Percentiles rank a stretch among this genome's conserved stretches.
Conservation (phyloP, 768 basidiomycete species). For the Hericium coralloides region DNA sequence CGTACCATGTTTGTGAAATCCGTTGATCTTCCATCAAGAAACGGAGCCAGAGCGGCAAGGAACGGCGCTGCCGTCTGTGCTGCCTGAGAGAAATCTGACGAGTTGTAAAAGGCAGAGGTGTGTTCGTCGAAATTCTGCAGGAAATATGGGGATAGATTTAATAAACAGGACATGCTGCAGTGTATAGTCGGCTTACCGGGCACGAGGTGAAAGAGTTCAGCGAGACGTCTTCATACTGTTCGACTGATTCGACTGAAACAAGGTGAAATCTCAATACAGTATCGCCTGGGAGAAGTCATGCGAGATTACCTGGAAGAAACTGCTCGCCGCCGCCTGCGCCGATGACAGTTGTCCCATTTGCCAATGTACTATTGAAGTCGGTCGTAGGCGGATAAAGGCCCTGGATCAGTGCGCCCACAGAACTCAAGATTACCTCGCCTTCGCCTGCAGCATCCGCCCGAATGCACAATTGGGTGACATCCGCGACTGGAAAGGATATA, state of each 20-base stretch:
- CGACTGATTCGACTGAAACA: background rate
- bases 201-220: background rate
- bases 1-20: conserved; percentile 20
- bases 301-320: conserved; percentile 12
- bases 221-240: background rate
- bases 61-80: conserved; percentile 17
- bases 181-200: background rate
- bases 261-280: background rate
- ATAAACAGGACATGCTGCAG: background rate
- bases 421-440: conserved; percentile 6
- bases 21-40: conserved; percentile 18
- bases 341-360: conserved; percentile 10
- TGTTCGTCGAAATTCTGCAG: background rate
- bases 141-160: background rate
- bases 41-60: conserved; percentile 18
- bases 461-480: conserved; percentile 8
- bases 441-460: conserved; percentile 15
- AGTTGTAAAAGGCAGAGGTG: background rate
- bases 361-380: conserved; percentile 13
- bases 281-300: too few species aligned
- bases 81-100: background rate
- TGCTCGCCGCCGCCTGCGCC: conserved; percentile 14
- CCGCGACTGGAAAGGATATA: conserved; percentile 1
- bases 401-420: conserved; percentile 8
- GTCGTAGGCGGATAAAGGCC: conserved; percentile 9